These are phyloP conservation scores for Cryptococcus sp. DNA, from an alignment of 1,284 basidiomycete species.

Conservation along the genomic window DNA sequence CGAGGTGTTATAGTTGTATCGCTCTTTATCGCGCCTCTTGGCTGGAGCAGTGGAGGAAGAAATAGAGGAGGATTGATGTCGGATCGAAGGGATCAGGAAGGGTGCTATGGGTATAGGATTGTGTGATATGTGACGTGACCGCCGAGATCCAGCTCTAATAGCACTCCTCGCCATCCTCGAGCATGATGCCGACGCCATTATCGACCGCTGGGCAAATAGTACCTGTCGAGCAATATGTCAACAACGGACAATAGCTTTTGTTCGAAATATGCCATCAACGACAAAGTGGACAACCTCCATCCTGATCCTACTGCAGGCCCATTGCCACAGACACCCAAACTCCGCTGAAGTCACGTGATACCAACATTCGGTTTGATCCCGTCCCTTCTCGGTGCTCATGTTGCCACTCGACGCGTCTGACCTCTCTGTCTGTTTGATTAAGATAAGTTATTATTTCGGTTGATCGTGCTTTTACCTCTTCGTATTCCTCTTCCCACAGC, in stretches of 20 bases:
- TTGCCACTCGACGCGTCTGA: background rate
- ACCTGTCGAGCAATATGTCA: background rate
- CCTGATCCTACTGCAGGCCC: background rate
- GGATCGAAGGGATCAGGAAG: conserved; percentile 6
- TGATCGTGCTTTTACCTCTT: no score
- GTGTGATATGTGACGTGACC: no score
- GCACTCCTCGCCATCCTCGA: no score
- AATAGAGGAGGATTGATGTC: conserved; percentile 2
- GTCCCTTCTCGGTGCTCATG: no score
- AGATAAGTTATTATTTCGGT: no score
- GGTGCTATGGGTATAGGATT: background rate
- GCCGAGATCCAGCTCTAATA: no score
- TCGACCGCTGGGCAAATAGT: no score
- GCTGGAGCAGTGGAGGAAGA: background rate
- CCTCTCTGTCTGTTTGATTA: background rate
- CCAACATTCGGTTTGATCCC: background rate
- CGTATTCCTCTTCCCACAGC: no score
- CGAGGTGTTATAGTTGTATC: conserved; percentile 52
- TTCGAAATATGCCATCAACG: background rate
- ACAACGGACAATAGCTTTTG: background rate
- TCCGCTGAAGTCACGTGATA: no score
- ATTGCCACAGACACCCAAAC: background rate
- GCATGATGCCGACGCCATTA: no score
- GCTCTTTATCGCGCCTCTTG: conserved; percentile 20
- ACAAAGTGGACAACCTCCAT: conserved; percentile 17